Conservation (phyloP, 805 yeast species). For the Saccharomyces jurei region DNA sequence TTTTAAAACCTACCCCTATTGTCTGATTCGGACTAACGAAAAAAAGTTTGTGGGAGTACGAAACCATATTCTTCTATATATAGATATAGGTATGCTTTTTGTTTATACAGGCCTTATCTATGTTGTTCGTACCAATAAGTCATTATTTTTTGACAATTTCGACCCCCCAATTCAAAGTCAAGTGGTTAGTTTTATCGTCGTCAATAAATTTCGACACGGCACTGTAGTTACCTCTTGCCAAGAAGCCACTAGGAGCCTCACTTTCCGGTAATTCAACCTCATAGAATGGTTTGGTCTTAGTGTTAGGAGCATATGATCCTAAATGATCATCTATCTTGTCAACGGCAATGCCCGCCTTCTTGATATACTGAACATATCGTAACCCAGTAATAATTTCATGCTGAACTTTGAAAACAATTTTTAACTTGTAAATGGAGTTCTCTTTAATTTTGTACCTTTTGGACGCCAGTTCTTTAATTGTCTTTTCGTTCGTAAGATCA, state of each 20-base stretch:
- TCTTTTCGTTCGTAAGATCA: slow-evolving; percentile 55
- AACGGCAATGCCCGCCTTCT: slow-evolving; percentile 80
- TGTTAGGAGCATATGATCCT: slow-evolving; percentile 87
- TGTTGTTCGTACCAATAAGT: neutral
- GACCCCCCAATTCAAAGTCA: slow-evolving; percentile 77
- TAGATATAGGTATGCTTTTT: neutral
- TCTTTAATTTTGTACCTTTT: slow-evolving; percentile 73
- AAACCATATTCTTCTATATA: neutral
- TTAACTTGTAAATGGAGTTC: slow-evolving; percentile 62
- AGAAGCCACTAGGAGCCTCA: slow-evolving; percentile 85
- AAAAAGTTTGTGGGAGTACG: neutral
- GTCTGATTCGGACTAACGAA: neutral
- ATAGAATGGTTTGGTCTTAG: slow-evolving; percentile 70
- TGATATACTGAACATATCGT: slow-evolving; percentile 74
- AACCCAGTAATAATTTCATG: slow-evolving; percentile 88
- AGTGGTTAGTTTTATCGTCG: slow-evolving; percentile 71
- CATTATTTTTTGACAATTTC: slow-evolving; percentile 56
- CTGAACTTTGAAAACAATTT: slow-evolving; percentile 73
- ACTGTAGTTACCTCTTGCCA: slow-evolving; percentile 80
- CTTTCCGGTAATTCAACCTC: slow-evolving; percentile 55
- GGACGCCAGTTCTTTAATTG: slow-evolving; percentile 49
- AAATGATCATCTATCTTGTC: slow-evolving; percentile 81
- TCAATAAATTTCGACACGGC: slow-evolving; percentile 79
- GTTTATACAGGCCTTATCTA: neutral
- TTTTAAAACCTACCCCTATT: neutral